These are phyloP conservation scores for Dioscorea dumetorum DNA, from an alignment of 106 monocot species.

Conservation along the genomic window DNA sequence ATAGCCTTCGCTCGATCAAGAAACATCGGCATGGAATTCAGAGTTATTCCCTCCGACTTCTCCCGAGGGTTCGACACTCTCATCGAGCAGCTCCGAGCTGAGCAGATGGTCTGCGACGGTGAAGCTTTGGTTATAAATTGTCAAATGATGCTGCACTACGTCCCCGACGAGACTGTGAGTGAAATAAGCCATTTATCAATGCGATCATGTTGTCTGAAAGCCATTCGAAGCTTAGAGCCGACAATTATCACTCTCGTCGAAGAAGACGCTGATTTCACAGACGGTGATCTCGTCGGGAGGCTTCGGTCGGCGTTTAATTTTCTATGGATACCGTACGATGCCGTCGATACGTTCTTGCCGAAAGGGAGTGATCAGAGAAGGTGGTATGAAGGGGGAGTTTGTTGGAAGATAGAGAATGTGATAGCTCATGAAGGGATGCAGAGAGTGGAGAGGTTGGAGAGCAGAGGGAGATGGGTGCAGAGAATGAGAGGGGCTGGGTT, in stretches of 20 bases:
- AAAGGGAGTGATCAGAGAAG: conserved; percentile 62
- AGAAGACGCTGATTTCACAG: conserved; percentile 80
- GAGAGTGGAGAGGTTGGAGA: conserved; percentile 79
- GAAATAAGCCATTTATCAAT: conserved; percentile 15
- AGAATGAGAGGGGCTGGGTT: conserved; percentile 80
- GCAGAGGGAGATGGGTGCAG: conserved; percentile 63
- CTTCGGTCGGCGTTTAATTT: conserved; percentile 84
- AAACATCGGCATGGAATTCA: conserved; percentile 81
- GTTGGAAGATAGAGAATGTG: conserved; percentile 92
- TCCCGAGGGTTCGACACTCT: conserved; percentile 54
- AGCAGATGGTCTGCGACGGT: conserved; percentile 36
- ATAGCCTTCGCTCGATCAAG: conserved; percentile 72
- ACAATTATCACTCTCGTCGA: conserved; percentile 59
- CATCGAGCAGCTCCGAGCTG: conserved; percentile 51
- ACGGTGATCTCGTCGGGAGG: conserved; percentile 45
- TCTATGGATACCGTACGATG: conserved; percentile 93
- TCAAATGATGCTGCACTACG: conserved; percentile 75
- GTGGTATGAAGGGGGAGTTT: conserved; percentile 74
- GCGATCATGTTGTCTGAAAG: conserved; percentile 55
- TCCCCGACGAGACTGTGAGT: conserved; percentile 56
- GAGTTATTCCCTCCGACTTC: conserved; percentile 38
- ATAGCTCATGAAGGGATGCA: conserved; percentile 68
- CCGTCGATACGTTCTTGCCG: conserved; percentile 61
- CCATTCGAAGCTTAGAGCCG: conserved; percentile 55
- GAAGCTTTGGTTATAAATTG: conserved; percentile 90